Base-by-base conservation (phyloP, 1,284 basidiomycete species). In the Trichosporon faecale region DNA sequence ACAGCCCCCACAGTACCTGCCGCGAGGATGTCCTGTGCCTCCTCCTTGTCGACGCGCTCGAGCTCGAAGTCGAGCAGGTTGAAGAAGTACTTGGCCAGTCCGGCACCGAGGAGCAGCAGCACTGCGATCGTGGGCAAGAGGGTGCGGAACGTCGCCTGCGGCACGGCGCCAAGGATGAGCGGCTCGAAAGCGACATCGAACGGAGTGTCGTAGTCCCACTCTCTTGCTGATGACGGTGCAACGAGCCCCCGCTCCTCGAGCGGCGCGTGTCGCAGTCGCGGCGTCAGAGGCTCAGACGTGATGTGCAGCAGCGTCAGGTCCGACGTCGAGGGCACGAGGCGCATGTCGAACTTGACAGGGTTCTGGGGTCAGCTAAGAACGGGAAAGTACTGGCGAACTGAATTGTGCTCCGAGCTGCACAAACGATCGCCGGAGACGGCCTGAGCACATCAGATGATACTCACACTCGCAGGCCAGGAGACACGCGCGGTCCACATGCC, bases 381-480 rank as follows among this genome's bases (percentile, higher is more conserved):
- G n/a, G n/a, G n/a, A n/a, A 8, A 37, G 11, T 14, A 9, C 9
- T 33, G 31, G n/a, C n/a, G n/a, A 44, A 14, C 40, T 44, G 33
- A 5, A 33, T 33, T 9, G 33, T 33, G 33, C 33, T 33, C 33
- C 9, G 5, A 9, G 33, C n/a, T n/a, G n/a, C n/a, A n/a, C n/a
- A n/a, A n/a, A n/a, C n/a, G n/a, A n/a, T n/a, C 31, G 9, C 9
- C n/a, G 44, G 44, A n/a, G 8, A n/a, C 2, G 44, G 44, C 12
- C 18, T 1, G 25, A 31, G 57, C 57, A 33, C n/a, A 2, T 27
- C n/a, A 3, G 64, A 37, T 21, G 52, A 21, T 35, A 31, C 77
- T 70, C 44, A 79, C 65, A 25, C 64, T 65, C 40, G 74, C 81
- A 37, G 79, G 78, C 80, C 79, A 82, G 1, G 78, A 80, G 4